Conservation (phyloP, 176 grass and related monocot species). For the Neostapfia colusana region DNA sequence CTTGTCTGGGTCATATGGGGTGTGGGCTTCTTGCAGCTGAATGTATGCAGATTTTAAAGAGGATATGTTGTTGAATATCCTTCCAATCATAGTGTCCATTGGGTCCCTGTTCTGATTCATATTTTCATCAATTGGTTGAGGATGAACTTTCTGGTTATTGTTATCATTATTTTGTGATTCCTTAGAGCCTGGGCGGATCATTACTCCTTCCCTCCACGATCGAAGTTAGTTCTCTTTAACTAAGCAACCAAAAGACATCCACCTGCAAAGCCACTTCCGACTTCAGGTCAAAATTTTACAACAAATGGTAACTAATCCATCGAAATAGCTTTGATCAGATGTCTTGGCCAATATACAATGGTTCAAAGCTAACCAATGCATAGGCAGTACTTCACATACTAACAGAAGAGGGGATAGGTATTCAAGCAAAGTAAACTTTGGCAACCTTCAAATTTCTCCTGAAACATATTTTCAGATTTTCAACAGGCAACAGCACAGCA, state of each 20-base stretch:
- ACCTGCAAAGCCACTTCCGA: constrained; percentile 31
- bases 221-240: constrained; percentile 32
- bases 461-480: constrained; percentile 1
- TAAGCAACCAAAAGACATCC: constrained; percentile 19
- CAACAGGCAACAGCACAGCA: not conserved
- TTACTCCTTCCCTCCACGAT: constrained; percentile 49
- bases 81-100: constrained; percentile 68
- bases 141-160: constrained; percentile 92
- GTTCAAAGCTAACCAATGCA: not conserved
- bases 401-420: not conserved
- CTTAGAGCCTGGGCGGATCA: constrained; percentile 54
- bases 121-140: constrained; percentile 83
- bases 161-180: constrained; percentile 74
- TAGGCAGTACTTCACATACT: constrained; percentile 5
- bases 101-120: constrained; percentile 68
- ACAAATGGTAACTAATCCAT: not conserved
- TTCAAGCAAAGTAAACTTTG: not conserved
- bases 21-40: constrained; percentile 93
- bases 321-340: not conserved
- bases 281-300: constrained; percentile 32
- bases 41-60: constrained; percentile 92
- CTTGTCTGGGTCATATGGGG: constrained; percentile 87
- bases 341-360: not conserved
- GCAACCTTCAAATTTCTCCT: not conserved
- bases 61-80: constrained; percentile 91